phyloP scores from a whole-genome alignment of 306 rosid species.

The Trifolium dubium region DNA sequence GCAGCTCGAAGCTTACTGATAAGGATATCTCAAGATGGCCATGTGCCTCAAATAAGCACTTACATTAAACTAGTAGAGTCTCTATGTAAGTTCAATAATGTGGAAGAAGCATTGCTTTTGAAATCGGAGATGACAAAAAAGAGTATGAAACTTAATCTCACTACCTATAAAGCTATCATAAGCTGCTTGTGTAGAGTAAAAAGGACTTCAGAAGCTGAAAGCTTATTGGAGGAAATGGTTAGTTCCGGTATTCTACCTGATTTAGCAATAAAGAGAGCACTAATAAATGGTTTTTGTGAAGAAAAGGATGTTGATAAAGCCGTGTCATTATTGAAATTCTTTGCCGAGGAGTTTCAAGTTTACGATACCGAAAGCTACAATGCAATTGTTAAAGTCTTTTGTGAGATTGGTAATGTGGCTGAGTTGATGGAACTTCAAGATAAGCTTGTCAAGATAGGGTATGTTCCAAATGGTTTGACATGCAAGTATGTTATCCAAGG shows the following conservation, averaged over 20 bases:
- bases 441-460: slow-evolving; percentile 68
- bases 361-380: slow-evolving; percentile 79
- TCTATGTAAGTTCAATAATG: slow-evolving; percentile 56
- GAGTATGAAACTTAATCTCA: slow-evolving; percentile 49
- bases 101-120: slow-evolving; percentile 58
- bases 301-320: slow-evolving; percentile 63
- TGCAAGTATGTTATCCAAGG: slow-evolving; percentile 67
- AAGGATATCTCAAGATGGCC: slow-evolving; percentile 58
- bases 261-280: slow-evolving; percentile 55
- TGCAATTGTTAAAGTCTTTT: slow-evolving; percentile 53
- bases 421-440: slow-evolving; percentile 78
- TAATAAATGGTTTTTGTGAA: slow-evolving; percentile 67
- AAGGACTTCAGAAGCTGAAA: slow-evolving; percentile 64
- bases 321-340: slow-evolving; percentile 60
- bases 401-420: slow-evolving; percentile 60
- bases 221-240: slow-evolving; percentile 68
- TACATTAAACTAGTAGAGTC: slow-evolving; percentile 60
- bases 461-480: slow-evolving; percentile 72
- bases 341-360: slow-evolving; percentile 64
- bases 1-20: slow-evolving; percentile 77
- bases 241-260: slow-evolving; percentile 60
- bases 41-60: slow-evolving; percentile 52
- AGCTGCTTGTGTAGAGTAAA: slow-evolving; percentile 53
- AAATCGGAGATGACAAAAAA: slow-evolving; percentile 58
- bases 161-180: slow-evolving; percentile 61